Percentiles rank a stretch among this genome's conserved stretches.
Evolutionary conservation across 2,329 filamentous ascomycete species (phyloP).

Genomic region (Colletotrichum siamense): DNA sequence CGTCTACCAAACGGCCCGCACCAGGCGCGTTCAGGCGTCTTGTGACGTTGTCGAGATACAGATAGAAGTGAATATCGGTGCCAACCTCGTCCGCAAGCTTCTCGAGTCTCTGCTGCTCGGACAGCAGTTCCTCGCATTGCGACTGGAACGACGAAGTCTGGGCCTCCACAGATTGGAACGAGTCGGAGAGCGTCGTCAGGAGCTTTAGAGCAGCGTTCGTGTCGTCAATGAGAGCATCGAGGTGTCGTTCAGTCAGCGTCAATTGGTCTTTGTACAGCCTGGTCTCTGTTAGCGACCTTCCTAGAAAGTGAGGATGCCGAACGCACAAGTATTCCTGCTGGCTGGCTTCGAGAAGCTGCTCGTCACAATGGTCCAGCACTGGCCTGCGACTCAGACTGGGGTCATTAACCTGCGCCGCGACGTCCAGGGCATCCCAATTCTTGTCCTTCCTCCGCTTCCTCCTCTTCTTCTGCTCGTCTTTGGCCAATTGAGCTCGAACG

Average conservation of each 20-base stretch:
- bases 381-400: background rate
- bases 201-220: conserved; percentile 78
- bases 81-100: conserved; percentile 83
- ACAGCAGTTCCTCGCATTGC: conserved; percentile 87
- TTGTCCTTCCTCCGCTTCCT: conserved; percentile 43
- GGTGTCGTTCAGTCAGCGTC: conserved; percentile 78
- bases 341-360: conserved; percentile 78
- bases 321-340: conserved; percentile 84
- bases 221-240: conserved; percentile 79
- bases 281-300: background rate
- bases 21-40: conserved; percentile 90
- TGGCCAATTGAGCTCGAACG: conserved; percentile 60
- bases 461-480: conserved; percentile 49
- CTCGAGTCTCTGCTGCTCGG: conserved; percentile 81
- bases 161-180: conserved; percentile 85
- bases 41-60: conserved; percentile 90
- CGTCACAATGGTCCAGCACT: conserved; percentile 64
- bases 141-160: conserved; percentile 94
- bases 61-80: conserved; percentile 92
- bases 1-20: conserved; percentile 83
- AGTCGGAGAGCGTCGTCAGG: conserved; percentile 79
- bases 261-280: conserved; percentile 84
- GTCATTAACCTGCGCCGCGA: conserved; percentile 32
- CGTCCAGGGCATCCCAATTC: conserved; percentile 56
- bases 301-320: background rate